Base-by-base conservation (phyloP, 805 yeast species). In the Jamesozyma gamospora region DNA sequence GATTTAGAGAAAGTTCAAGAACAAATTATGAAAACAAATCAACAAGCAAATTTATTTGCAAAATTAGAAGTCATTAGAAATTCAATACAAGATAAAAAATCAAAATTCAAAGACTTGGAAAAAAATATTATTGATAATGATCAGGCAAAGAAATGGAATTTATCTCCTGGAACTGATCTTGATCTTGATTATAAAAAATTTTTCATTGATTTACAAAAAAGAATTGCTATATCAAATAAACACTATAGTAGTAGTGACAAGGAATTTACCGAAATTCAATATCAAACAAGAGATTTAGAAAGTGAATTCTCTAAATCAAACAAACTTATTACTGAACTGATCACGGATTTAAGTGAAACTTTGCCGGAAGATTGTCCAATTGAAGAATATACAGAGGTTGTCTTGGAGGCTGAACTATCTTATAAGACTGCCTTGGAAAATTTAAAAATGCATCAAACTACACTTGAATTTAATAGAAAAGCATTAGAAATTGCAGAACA, bases 381-480 rank as follows among this genome's bases (percentile, higher is more conserved):
- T 17, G 67, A 66, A 3, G 70, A 70, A 1, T 82, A 76, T 52
- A 75, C 72, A 28, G 62, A 60, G 1, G 64, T 71, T 5, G 44
- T 80, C 2, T 53, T 58, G 21, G 81, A 75, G 13, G 65, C 79
- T 4, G 90, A 84, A 50, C 71, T 70, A 14, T 80, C 79, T 32
- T 73, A 75, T 46, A 70, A 74, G 32, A 69, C 69, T 15, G 76
- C 85, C 0, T 62, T 75, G 13, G 82, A 80, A 45, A 78, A 81
- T 40, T 55, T 75, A 26, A 84, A 84, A 52, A 76, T 83, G 47
- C 72, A 72, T 25, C 77, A 75, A 33, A 82, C 86, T 2, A 79
- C 88, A 0, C 64, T 75, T 19, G 74, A 74, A 32, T 87, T 80
- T 60, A 86, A 83, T 51, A 60, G 68, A 17, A 74, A 74, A 33